Evolutionary conservation across 208 protist species (phyloP).

Genomic region (Tritrichomonas musculus): DNA sequence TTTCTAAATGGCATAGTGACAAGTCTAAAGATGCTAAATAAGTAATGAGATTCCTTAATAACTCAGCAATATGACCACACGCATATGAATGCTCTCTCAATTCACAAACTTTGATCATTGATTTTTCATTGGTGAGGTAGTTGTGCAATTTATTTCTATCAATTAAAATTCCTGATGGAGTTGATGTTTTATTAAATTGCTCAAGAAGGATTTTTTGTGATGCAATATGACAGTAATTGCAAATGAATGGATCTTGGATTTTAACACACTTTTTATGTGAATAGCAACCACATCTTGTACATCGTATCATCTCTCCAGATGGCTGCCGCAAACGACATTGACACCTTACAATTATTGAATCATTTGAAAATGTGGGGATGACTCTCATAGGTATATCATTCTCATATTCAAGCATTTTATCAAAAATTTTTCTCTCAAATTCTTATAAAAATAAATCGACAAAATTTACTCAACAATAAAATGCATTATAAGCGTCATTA

Average conservation of each 20-base stretch:
- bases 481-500: no score
- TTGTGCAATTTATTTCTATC: not conserved
- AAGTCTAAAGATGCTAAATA: not conserved
- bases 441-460: no score
- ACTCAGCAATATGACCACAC: not conserved
- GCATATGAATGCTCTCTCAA: not conserved
- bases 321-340: not conserved
- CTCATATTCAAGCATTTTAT: no score
- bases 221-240: not conserved
- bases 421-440: no score
- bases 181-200: not conserved
- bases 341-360: not conserved
- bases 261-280: slow-evolving; percentile 22
- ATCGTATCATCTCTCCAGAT: not conserved
- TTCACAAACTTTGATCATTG: not conserved
- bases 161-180: not conserved
- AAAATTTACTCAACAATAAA: no score
- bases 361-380: not conserved
- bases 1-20: not conserved
- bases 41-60: not conserved
- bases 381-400: not conserved
- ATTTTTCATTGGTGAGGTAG: not conserved
- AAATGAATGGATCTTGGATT: not conserved
- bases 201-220: not conserved
- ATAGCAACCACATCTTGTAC: slow-evolving; percentile 16